These are phyloP conservation scores for Solanum aculeatissimum DNA, from an alignment of 305 asterid species.

Conservation along the genomic window DNA sequence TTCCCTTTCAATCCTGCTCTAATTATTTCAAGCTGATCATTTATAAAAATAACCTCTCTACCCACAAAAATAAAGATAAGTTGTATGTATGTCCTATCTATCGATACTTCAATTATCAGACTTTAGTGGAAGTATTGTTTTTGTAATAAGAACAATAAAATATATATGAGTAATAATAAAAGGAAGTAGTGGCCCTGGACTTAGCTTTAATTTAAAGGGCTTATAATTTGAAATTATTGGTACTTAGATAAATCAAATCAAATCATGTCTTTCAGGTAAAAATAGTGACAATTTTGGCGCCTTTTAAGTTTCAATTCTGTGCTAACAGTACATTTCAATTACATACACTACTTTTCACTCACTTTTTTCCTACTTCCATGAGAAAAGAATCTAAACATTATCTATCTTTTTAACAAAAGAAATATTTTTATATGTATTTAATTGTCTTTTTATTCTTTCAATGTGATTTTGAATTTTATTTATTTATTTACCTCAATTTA, in stretches of 20 bases:
- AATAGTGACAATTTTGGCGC: slow-evolving; percentile 1
- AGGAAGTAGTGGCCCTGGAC: not conserved
- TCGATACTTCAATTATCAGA: not conserved
- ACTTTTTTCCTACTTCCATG: not conserved
- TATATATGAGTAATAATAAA: not conserved
- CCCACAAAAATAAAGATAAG: not conserved
- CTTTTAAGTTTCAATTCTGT: not conserved
- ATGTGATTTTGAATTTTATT: not conserved
- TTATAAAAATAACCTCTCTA: not conserved
- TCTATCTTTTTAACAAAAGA: not conserved
- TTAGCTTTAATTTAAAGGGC: not conserved
- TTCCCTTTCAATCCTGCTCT: not conserved
- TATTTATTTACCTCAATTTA: not conserved
- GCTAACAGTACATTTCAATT: not conserved
- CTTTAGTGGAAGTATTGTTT: not conserved
- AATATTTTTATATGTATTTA: not conserved
- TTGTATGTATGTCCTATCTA: too few species aligned
- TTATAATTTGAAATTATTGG: not conserved
- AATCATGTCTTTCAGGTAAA: not conserved
- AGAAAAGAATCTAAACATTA: not conserved
- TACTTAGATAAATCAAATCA: not conserved
- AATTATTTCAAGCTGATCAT: not conserved
- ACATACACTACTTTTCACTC: not conserved
- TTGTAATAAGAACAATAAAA: not conserved
- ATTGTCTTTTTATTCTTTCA: not conserved